Conservation (phyloP, 345 rosid genomes). For the Salix suchowensis region DNA sequence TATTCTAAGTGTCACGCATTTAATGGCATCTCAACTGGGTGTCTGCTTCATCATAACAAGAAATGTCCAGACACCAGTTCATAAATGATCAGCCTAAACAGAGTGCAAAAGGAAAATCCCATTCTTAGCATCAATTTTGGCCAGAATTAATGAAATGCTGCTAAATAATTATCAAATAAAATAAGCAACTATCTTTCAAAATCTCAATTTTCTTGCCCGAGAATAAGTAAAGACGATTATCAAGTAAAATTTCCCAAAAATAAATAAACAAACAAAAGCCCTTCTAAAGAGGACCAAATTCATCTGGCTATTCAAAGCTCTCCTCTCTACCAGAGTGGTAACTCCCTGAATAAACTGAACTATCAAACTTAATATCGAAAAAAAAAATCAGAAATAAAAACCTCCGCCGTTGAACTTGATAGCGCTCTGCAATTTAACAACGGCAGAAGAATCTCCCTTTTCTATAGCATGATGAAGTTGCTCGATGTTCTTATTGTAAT, state of each 20-base stretch:
- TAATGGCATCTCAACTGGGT: background rate
- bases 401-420: slow-evolving; percentile 99
- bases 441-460: slow-evolving; percentile 62
- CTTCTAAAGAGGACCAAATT: too few relatives aligned
- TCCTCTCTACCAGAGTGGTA: background rate
- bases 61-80: background rate
- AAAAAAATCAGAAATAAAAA: slow-evolving; percentile 1
- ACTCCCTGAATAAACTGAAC: background rate
- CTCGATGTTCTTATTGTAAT: slow-evolving; percentile 83
- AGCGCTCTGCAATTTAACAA: slow-evolving; percentile 74
- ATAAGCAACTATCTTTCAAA: background rate
- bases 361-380: background rate
- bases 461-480: slow-evolving; percentile 60
- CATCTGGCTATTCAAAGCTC: background rate
- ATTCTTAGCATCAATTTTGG: background rate
- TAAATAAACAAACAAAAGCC: too few relatives aligned
- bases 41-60: background rate
- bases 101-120: background rate
- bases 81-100: background rate
- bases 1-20: background rate
- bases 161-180: background rate
- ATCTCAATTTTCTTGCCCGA: background rate
- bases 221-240: too few relatives aligned
- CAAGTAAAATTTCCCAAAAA: too few relatives aligned
- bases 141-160: background rate